These are phyloP conservation scores for Epichloe sp. DNA, from an alignment of 2,329 filamentous ascomycete genomes.

Conservation along the genomic window DNA sequence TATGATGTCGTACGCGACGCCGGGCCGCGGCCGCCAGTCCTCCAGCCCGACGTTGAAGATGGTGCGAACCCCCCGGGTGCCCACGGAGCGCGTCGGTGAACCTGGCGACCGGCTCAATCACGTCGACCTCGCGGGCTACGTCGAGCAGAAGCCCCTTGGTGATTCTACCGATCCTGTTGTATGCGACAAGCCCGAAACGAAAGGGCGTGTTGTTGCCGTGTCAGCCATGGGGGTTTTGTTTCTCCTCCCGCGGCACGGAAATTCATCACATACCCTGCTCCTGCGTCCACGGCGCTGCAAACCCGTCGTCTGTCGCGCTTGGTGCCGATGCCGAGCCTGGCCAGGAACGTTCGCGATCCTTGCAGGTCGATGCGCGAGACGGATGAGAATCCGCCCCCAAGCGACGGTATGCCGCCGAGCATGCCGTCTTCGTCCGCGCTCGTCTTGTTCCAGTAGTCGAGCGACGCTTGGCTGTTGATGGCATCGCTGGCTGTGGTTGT, in stretches of 20 bases:
- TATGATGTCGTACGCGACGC: slow-evolving; percentile 57
- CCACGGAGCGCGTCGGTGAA: slow-evolving; percentile 55
- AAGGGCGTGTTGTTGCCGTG: not conserved
- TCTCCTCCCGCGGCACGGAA: too few relatives aligned
- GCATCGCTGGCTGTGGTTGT: not conserved
- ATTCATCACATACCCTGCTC: slow-evolving; percentile 20
- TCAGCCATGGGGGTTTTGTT: not conserved
- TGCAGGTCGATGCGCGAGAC: slow-evolving; percentile 54
- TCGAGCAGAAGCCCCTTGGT: slow-evolving; percentile 64
- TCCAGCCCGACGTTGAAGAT: slow-evolving; percentile 66
- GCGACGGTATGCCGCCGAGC: slow-evolving; percentile 54
- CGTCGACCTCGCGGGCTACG: slow-evolving; percentile 59
- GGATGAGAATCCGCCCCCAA: slow-evolving; percentile 10
- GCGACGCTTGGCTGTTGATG: not conserved
- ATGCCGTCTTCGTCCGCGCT: slow-evolving; percentile 50
- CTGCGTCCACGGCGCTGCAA: slow-evolving; percentile 22
- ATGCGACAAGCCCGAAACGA: not conserved
- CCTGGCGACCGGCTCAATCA: slow-evolving; percentile 73
- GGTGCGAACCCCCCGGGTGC: slow-evolving; percentile 47
- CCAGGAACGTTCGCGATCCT: slow-evolving; percentile 55
- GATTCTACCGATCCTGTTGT: slow-evolving; percentile 61
- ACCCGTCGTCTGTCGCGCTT: slow-evolving; percentile 20
- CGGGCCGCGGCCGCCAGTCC: slow-evolving; percentile 43
- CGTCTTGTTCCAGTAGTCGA: slow-evolving; percentile 32
- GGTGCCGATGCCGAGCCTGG: slow-evolving; percentile 42